phyloP scores from a whole-genome alignment of 352 stramenopile genomes.

The Globisporangium polare region DNA sequence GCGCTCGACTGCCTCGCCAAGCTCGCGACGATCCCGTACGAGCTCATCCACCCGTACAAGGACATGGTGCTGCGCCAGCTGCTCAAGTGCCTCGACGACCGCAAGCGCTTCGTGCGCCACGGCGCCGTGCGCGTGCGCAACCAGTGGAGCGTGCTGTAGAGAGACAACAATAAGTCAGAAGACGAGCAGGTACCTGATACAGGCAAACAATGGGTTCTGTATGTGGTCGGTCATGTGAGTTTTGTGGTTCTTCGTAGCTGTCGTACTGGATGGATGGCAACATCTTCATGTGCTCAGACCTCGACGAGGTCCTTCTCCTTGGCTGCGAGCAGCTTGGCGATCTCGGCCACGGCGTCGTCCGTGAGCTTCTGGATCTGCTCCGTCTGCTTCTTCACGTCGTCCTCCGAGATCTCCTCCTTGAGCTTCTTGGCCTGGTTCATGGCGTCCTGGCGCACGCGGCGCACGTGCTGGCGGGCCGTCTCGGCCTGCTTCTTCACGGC shows the following conservation, averaged over 20 bases:
- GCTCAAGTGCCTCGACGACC: slow-evolving; percentile 77
- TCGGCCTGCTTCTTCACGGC: slow-evolving; percentile 82
- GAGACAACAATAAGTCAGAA: slow-evolving; percentile 6
- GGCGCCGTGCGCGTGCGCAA: slow-evolving; percentile 87
- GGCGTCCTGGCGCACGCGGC: slow-evolving; percentile 78
- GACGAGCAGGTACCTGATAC: background rate
- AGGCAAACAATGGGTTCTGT: background rate
- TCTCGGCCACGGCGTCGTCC: slow-evolving; percentile 62
- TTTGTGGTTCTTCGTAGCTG: background rate
- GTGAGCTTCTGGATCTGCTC: slow-evolving; percentile 83
- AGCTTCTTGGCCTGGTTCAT: slow-evolving; percentile 84
- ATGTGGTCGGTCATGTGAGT: background rate
- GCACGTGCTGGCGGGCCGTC: slow-evolving; percentile 74
- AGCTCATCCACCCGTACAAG: slow-evolving; percentile 87
- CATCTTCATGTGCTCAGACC: slow-evolving; percentile 29
- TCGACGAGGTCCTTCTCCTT: slow-evolving; percentile 79
- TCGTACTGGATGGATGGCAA: background rate
- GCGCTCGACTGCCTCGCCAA: slow-evolving; percentile 77
- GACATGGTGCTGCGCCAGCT: slow-evolving; percentile 75
- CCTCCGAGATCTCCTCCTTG: slow-evolving; percentile 75
- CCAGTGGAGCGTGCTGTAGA: slow-evolving; percentile 87
- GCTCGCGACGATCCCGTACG: slow-evolving; percentile 78
- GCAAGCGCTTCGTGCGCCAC: slow-evolving; percentile 85
- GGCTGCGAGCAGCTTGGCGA: slow-evolving; percentile 61
- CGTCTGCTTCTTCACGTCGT: slow-evolving; percentile 70